Base-by-base conservation (phyloP, 2,329 filamentous ascomycete genomes). In the Ceratocystis variospora region DNA sequence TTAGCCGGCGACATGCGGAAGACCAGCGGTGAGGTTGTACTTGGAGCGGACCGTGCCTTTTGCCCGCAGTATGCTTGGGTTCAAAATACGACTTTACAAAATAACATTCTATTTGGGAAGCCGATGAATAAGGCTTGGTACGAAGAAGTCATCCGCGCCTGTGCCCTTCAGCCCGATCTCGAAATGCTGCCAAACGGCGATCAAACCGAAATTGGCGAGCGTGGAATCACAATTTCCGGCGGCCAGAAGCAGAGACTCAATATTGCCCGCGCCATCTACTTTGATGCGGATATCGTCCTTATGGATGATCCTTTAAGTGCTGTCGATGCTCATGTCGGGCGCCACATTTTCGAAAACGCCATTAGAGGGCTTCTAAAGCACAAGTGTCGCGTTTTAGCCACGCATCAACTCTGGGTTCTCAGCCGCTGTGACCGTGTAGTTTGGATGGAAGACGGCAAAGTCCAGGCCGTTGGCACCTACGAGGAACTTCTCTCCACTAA, bases 31-130 rank as follows among this genome's bases (percentile, higher is more conserved):
- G 81, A 87, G 46, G 82, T 95, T 5, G 81, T 84, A 0, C 82
- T 94, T 70, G 89, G 92, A 50, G 90, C 90, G 0, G 87, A 85
- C 2, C 81, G 92, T 69, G 90, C 93, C 0, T 96, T 96, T 72
- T 97, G 94, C 70, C 93, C 93, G 0, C 93, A 99, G 73, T 96
- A 96, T 72, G 90, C 94, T 0, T 99, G 94, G 94, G 96, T 99
- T 62, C 93, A 97, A 73, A 97, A 97, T 72, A 82, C 90, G 0
- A 89, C 87, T 0, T 83, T 97, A 2, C 86, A 85, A 69, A 85
- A 96, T 44, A 99, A 99, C 72, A 96, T 99, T 68, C 76, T 90
- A 0, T 97, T 97, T 72, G 93, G 93, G 10, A 93, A 90, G 70
- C 82, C 85, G 0, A 83, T 87, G 76, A 81, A 96, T 64, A 81